Evolutionary conservation across 2,329 filamentous ascomycete genomes (phyloP).

Genomic region (Verticillium alfalfae): DNA sequence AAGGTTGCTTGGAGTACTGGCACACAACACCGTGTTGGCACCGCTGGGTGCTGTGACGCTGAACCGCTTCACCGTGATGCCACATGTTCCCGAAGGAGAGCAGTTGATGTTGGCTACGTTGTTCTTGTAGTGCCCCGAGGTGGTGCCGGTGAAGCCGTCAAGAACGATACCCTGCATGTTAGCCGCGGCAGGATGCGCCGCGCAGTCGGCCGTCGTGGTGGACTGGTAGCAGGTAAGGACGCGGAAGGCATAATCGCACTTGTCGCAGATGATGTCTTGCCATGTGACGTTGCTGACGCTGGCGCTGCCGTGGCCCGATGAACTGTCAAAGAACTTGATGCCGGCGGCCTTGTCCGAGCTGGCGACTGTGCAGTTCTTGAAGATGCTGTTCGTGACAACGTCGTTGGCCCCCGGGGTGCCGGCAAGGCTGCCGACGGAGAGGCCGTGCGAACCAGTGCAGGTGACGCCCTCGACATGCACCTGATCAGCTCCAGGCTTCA

Average conservation of each 20-base stretch:
- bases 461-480: slow-evolving; percentile 31
- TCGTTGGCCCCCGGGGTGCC: slow-evolving; percentile 25
- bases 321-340: slow-evolving; percentile 38
- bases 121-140: slow-evolving; percentile 26
- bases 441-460: slow-evolving; percentile 39
- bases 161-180: slow-evolving; percentile 26
- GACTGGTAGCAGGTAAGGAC: slow-evolving; percentile 38
- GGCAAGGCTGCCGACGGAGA: slow-evolving; percentile 41
- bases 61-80: slow-evolving; percentile 23
- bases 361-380: slow-evolving; percentile 31
- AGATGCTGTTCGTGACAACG: slow-evolving; percentile 34
- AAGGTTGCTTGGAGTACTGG: background rate
- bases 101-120: slow-evolving; percentile 30
- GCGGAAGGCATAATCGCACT: slow-evolving; percentile 36
- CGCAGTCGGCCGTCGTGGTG: slow-evolving; percentile 24
- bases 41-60: slow-evolving; percentile 16
- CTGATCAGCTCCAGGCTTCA: slow-evolving; percentile 33
- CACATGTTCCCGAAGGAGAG: slow-evolving; percentile 27
- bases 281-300: slow-evolving; percentile 36
- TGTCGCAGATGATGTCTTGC: slow-evolving; percentile 24
- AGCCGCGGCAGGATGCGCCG: slow-evolving; percentile 23
- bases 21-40: background rate
- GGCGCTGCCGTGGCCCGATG: slow-evolving; percentile 25
- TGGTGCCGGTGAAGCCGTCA: slow-evolving; percentile 29
- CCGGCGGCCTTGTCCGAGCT: slow-evolving; percentile 36